phyloP scores from a whole-genome alignment of 2,329 filamentous ascomycete genomes.

The Alternaria sp. region DNA sequence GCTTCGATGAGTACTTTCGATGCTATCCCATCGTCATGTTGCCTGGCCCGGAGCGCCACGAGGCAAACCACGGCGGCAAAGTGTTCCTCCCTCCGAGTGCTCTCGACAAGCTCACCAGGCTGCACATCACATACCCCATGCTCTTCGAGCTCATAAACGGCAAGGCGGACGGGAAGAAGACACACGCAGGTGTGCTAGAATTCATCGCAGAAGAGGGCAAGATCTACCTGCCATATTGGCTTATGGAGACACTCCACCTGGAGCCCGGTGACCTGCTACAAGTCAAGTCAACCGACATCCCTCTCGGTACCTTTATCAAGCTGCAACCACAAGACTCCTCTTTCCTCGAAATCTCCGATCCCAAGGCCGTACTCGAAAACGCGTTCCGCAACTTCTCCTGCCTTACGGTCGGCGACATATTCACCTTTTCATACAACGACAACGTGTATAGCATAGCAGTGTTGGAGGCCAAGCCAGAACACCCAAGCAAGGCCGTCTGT shows the following conservation, averaged over 20 bases:
- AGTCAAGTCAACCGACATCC: slow-evolving; percentile 91
- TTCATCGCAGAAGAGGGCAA: slow-evolving; percentile 98
- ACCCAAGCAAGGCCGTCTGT: slow-evolving; percentile 82
- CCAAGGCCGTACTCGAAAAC: slow-evolving; percentile 95
- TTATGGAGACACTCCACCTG: slow-evolving; percentile 90
- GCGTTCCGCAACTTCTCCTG: slow-evolving; percentile 96
- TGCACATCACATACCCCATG: slow-evolving; percentile 97
- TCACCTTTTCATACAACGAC: slow-evolving; percentile 97
- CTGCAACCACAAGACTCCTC: slow-evolving; percentile 90
- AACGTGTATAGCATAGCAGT: slow-evolving; percentile 92
- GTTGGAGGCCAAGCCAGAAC: slow-evolving; percentile 87
- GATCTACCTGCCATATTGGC: slow-evolving; percentile 95
- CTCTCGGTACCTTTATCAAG: slow-evolving; percentile 91
- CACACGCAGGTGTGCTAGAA: slow-evolving; percentile 93
- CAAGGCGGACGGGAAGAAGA: slow-evolving; percentile 81
- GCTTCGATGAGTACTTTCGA: slow-evolving; percentile 98
- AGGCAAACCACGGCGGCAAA: slow-evolving; percentile 96
- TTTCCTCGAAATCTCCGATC: slow-evolving; percentile 96
- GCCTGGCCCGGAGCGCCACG: slow-evolving; percentile 83
- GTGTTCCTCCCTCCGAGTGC: slow-evolving; percentile 96
- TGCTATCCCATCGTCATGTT: slow-evolving; percentile 97
- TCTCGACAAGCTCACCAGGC: slow-evolving; percentile 91
- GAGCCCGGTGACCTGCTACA: slow-evolving; percentile 95
- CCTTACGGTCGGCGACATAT: slow-evolving; percentile 89
- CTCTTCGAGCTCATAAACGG: slow-evolving; percentile 96